Evolutionary conservation across 306 rosid genomes (phyloP).

Genomic region (Glycine latifolia): DNA sequence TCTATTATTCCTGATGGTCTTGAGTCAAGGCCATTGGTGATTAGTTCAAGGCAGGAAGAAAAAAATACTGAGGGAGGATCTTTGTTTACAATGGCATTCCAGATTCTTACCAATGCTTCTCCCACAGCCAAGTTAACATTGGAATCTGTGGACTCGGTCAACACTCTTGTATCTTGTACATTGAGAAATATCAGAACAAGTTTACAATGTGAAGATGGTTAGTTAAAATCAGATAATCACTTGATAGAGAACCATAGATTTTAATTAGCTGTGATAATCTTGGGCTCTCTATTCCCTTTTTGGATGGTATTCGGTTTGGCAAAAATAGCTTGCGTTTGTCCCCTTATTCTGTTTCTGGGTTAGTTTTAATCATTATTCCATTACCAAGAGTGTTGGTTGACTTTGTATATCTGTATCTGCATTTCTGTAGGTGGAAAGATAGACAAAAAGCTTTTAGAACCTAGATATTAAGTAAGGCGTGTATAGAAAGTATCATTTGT

Average conservation of each 20-base stretch:
- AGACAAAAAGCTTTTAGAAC: slow-evolving; percentile 42
- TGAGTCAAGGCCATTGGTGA: slow-evolving; percentile 81
- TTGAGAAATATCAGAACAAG: slow-evolving; percentile 80
- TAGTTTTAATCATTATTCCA: slow-evolving; percentile 56
- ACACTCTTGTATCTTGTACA: slow-evolving; percentile 79
- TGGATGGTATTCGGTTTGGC: slow-evolving; percentile 44
- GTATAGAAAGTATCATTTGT: slow-evolving; percentile 53
- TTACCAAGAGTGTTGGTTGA: slow-evolving; percentile 40
- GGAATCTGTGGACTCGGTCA: slow-evolving; percentile 89
- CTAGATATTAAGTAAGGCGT: slow-evolving; percentile 46
- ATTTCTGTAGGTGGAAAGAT: slow-evolving; percentile 41
- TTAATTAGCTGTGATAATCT: slow-evolving; percentile 38
- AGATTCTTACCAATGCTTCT: slow-evolving; percentile 78
- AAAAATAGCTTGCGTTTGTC: slow-evolving; percentile 37
- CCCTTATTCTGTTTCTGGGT: slow-evolving; percentile 32
- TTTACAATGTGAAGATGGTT: slow-evolving; percentile 91
- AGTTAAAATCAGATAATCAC: slow-evolving; percentile 36
- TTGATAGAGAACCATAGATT: slow-evolving; percentile 43
- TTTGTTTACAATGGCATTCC: slow-evolving; percentile 82
- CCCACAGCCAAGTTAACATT: slow-evolving; percentile 81
- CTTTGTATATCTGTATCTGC: slow-evolving; percentile 44
- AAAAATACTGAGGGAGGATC: slow-evolving; percentile 82
- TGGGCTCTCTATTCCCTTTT: slow-evolving; percentile 41
- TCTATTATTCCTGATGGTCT: slow-evolving; percentile 88
- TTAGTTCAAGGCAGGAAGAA: slow-evolving; percentile 76